A percentile compares a stretch with the other conserved stretches of the same genome.
phyloP scores from a whole-genome alignment of 352 stramenopile species.

The Phytophthora idaei region DNA sequence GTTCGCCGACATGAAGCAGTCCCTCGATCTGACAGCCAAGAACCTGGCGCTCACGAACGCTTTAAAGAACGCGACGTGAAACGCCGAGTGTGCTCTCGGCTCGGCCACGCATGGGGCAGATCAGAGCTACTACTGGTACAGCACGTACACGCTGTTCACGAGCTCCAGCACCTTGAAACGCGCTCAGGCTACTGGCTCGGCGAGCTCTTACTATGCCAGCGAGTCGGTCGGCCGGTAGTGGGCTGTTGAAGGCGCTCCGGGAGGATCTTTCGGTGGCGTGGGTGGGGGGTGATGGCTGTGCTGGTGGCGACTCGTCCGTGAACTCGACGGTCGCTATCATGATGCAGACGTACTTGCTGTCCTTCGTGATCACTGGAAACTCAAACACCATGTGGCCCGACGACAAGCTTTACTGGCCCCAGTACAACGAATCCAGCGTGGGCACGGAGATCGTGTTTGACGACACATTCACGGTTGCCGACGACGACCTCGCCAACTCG shows the following conservation, averaged over 20 bases:
- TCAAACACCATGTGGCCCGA: slow-evolving; percentile 32
- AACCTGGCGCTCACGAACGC: slow-evolving; percentile 30
- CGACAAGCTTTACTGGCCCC: slow-evolving; percentile 36
- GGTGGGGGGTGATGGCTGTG: background rate
- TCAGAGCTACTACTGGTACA: slow-evolving; percentile 38
- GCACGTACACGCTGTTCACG: slow-evolving; percentile 29
- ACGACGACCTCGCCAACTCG: slow-evolving; percentile 35
- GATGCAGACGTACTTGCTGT: slow-evolving; percentile 40
- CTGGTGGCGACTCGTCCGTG: slow-evolving; percentile 20
- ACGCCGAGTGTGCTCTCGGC: slow-evolving; percentile 17
- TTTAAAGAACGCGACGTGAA: slow-evolving; percentile 26
- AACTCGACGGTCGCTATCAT: slow-evolving; percentile 30
- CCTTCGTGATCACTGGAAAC: slow-evolving; percentile 34
- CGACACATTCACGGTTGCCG: slow-evolving; percentile 31
- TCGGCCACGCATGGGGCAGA: slow-evolving; percentile 23
- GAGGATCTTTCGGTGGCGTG: slow-evolving; percentile 9
- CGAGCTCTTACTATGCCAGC: slow-evolving; percentile 26
- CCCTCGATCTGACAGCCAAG: slow-evolving; percentile 25
- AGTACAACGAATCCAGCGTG: slow-evolving; percentile 35
- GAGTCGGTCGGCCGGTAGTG: background rate
- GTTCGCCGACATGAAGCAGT: slow-evolving; percentile 34
- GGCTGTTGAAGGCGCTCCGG: background rate
- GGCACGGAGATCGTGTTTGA: slow-evolving; percentile 36
- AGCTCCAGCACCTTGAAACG: slow-evolving; percentile 20
- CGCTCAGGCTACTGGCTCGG: slow-evolving; percentile 9